These are phyloP conservation scores for grape (Vitis vinifera) DNA, from an alignment of 164 flowering plant species.

Conservation along the genomic window ASM3070453v1 NC_081811.1:21191501-21192000, in stretches of 20 bases:
- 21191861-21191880: conserved; percentile 59
- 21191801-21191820: conserved; percentile 57
- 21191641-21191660: neutral
- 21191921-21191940: too few relatives aligned
- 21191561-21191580: conserved; percentile 82
- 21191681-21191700: neutral
- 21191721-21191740: conserved; percentile 53
- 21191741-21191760: conserved; percentile 89
- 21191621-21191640: neutral
- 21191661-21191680: neutral
- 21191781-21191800: conserved; percentile 62
- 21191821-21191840: conserved; percentile 52
- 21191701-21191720: too few relatives aligned
- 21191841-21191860: conserved; percentile 42
- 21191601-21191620: neutral
- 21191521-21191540: conserved; percentile 73
- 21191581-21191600: conserved; percentile 60
- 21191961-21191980: neutral
- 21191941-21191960: neutral
- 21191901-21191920: conserved; percentile 9
- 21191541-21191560: conserved; percentile 78
- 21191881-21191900: conserved; percentile 89
- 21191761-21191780: conserved; percentile 70
- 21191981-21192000: too few relatives aligned
- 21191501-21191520: conserved; percentile 73